Conservation (phyloP, 2,329 filamentous ascomycete genomes). For the Fusarium pseudonygamai region DNA sequence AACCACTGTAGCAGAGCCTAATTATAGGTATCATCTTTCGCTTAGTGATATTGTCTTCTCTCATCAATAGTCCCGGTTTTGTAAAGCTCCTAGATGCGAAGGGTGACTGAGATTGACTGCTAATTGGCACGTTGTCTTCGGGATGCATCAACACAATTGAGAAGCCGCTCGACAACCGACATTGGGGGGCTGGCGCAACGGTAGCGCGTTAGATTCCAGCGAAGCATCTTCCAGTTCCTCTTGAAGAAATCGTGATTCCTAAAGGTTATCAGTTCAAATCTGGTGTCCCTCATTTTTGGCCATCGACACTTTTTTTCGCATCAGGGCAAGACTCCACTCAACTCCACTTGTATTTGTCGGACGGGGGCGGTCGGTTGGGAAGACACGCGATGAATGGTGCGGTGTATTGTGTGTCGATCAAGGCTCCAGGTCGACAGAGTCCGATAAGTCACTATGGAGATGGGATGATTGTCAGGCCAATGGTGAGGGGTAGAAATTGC, state of each 20-base stretch:
- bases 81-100: not conserved
- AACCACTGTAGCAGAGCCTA: too few species aligned
- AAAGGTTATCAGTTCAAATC: constrained; percentile 16
- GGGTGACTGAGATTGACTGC: not conserved
- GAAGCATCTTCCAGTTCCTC: not conserved
- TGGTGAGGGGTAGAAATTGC: not conserved
- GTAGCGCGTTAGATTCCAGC: constrained; percentile 14
- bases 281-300: constrained; percentile 6
- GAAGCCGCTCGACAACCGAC: too few species aligned
- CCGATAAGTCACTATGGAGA: not conserved
- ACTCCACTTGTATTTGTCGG: not conserved
- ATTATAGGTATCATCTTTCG: too few species aligned
- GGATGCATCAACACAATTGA: not conserved
- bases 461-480: too few species aligned
- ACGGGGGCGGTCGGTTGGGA: too few species aligned
- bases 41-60: too few species aligned
- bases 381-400: accelerated
- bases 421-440: too few species aligned
- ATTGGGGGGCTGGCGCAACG: constrained; percentile 8
- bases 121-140: too few species aligned
- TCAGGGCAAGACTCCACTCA: not conserved
- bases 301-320: not conserved
- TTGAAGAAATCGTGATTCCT: not conserved
- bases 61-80: not conserved
- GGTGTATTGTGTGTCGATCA: too few species aligned